Evolutionary conservation across 306 rosid genomes (phyloP).

Genomic region (Rosa rugosa): DNA sequence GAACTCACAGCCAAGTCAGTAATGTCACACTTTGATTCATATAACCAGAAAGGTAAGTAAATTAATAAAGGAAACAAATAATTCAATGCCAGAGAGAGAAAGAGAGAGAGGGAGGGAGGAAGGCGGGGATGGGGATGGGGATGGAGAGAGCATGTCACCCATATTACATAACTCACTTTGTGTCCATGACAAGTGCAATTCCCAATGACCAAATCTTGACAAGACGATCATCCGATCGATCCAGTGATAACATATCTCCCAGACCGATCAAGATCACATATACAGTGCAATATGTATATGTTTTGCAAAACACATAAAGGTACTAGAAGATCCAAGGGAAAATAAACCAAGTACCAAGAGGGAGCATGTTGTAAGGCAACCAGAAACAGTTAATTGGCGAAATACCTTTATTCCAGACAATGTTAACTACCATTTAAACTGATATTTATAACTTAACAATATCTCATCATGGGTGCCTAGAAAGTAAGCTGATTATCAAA

Average conservation of each 20-base stretch:
- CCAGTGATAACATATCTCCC: constrained; percentile 92
- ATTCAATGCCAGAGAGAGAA: neutral
- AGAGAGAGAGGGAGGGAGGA: constrained; percentile 6
- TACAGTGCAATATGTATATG: neutral
- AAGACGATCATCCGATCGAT: constrained; percentile 37
- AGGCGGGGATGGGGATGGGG: neutral
- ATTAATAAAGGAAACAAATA: constrained; percentile 11
- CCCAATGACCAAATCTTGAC: constrained; percentile 88
- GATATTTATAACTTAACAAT: constrained; percentile 3
- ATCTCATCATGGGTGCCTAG: constrained; percentile 19
- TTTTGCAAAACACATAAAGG: neutral
- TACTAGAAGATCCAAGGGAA: constrained; percentile 1
- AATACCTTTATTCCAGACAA: constrained; percentile 16
- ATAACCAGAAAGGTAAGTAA: constrained; percentile 19
- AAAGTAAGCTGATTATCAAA: constrained; percentile 23
- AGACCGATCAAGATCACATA: constrained; percentile 55
- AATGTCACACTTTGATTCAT: constrained; percentile 67
- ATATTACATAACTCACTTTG: constrained; percentile 56
- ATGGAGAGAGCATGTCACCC: constrained; percentile 22
- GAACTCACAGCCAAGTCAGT: constrained; percentile 57
- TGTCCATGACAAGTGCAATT: constrained; percentile 95
- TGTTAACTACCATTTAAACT: neutral
- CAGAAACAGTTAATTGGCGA: neutral
- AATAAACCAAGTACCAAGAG: neutral
- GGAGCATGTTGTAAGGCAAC: neutral